A percentile compares a stretch with the other conserved stretches of the same genome.
phyloP scores from a whole-genome alignment of 225 moss, liverwort and hornwort genomes.

The Polytrichum formosum region DNA sequence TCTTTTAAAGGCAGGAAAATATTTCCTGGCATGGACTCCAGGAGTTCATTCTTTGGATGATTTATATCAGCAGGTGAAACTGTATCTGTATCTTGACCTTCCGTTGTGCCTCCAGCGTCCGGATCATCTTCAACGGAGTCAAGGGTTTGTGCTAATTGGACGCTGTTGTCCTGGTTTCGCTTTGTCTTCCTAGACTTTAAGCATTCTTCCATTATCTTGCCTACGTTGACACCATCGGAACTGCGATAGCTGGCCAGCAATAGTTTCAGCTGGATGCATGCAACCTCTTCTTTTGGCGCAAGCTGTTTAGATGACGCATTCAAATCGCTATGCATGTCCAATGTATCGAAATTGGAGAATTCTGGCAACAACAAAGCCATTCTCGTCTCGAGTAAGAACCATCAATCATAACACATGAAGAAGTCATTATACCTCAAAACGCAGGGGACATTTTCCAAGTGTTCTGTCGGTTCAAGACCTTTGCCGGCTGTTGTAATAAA shows the following conservation, averaged over 20 bases:
- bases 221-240: background rate
- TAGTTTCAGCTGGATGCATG: constrained; percentile 5
- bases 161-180: background rate
- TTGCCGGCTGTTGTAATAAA: no score
- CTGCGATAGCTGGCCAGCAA: background rate
- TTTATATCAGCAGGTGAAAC: background rate
- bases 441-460: no score
- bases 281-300: background rate
- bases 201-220: constrained; percentile 2
- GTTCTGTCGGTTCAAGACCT: no score
- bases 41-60: constrained; percentile 20
- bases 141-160: no score
- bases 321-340: background rate
- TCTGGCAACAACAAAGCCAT: background rate
- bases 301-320: background rate
- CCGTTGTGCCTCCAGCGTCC: background rate
- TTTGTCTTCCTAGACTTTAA: background rate
- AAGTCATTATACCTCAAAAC: no score
- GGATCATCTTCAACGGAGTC: background rate
- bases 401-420: no score
- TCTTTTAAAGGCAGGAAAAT: constrained; percentile 65
- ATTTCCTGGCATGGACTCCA: constrained; percentile 14
- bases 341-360: background rate
- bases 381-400: no score
- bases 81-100: background rate